Conservation (phyloP, 2,329 filamentous ascomycete species). For the Hypoxylon sp. region DNA sequence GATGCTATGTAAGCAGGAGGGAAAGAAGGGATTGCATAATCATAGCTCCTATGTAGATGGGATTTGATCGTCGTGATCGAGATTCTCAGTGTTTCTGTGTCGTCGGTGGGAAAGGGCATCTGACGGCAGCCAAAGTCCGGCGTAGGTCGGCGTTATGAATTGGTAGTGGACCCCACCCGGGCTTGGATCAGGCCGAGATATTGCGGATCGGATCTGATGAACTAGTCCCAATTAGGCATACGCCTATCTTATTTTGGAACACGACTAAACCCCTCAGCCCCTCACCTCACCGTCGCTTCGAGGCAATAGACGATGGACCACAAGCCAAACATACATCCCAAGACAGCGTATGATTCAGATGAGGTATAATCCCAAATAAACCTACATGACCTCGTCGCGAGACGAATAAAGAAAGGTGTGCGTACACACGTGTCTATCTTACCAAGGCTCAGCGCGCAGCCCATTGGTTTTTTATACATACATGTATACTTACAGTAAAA, state of each 20-base stretch:
- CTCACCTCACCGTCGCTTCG: background rate
- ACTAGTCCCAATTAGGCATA: background rate
- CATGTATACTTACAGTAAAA: slow-evolving; percentile 21
- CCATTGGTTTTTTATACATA: slow-evolving; percentile 12
- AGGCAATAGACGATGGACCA: background rate
- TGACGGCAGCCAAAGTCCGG: slow-evolving; percentile 34
- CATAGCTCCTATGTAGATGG: background rate
- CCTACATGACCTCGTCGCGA: slow-evolving; percentile 37
- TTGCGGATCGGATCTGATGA: slow-evolving; percentile 10
- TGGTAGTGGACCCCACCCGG: slow-evolving; percentile 19
- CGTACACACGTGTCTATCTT: slow-evolving; percentile 31
- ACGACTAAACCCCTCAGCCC: too few species aligned
- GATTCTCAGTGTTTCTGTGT: background rate
- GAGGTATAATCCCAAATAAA: slow-evolving; percentile 30
- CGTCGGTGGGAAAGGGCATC: slow-evolving; percentile 20
- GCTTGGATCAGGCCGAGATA: slow-evolving; percentile 25
- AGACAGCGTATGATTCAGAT: background rate
- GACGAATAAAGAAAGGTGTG: slow-evolving; percentile 31
- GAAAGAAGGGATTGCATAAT: background rate
- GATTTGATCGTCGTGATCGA: background rate
- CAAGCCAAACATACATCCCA: background rate
- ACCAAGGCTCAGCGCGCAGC: slow-evolving; percentile 15
- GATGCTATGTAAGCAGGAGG: background rate
- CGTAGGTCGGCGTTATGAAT: slow-evolving; percentile 32
- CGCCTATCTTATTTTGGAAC: background rate